Percentiles rank a stretch among this genome's conserved stretches.
Conservation (phyloP, 1,139 yeast genomes). For the Scheffersomyces illinoinensis region DNA sequence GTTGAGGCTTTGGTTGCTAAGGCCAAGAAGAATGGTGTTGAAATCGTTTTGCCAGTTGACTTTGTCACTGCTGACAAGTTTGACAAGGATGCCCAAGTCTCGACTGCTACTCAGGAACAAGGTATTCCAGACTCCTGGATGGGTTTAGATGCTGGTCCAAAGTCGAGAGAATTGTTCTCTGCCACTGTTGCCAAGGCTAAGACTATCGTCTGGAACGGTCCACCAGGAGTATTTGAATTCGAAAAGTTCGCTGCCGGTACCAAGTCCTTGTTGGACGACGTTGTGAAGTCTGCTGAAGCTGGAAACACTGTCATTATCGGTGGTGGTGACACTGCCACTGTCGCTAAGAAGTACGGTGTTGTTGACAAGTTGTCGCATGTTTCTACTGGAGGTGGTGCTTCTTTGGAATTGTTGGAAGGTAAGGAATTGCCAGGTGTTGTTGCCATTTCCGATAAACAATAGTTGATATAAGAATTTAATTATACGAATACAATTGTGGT, state of each 20-base stretch:
- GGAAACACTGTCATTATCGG: slow-evolving; percentile 97
- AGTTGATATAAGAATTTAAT: slow-evolving; percentile 2
- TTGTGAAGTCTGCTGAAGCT: slow-evolving; percentile 77
- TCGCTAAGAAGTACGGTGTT: slow-evolving; percentile 94
- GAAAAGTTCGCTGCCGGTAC: slow-evolving; percentile 89
- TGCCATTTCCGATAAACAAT: slow-evolving; percentile 74
- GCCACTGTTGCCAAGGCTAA: slow-evolving; percentile 84
- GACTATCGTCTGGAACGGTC: slow-evolving; percentile 99
- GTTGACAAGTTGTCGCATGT: slow-evolving; percentile 95
- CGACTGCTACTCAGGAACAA: slow-evolving; percentile 76
- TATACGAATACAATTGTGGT: background rate
- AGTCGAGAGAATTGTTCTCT: slow-evolving; percentile 73
- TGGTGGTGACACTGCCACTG: slow-evolving; percentile 99
- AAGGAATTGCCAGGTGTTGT: slow-evolving; percentile 96
- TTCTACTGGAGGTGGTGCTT: slow-evolving; percentile 99
- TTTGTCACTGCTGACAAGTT: slow-evolving; percentile 92
- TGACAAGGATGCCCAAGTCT: slow-evolving; percentile 82
- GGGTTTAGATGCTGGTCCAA: slow-evolving; percentile 95
- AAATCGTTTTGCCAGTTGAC: slow-evolving; percentile 89
- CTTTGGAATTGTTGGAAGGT: slow-evolving; percentile 96
- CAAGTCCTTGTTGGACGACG: slow-evolving; percentile 82
- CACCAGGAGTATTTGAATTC: slow-evolving; percentile 98
- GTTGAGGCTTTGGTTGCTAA: slow-evolving; percentile 86
- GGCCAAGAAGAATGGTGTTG: slow-evolving; percentile 93
- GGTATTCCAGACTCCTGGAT: slow-evolving; percentile 94